Base-by-base conservation (phyloP, 192 early-diverging fungal species). In the Fimicolochytrium jonesii region DNA sequence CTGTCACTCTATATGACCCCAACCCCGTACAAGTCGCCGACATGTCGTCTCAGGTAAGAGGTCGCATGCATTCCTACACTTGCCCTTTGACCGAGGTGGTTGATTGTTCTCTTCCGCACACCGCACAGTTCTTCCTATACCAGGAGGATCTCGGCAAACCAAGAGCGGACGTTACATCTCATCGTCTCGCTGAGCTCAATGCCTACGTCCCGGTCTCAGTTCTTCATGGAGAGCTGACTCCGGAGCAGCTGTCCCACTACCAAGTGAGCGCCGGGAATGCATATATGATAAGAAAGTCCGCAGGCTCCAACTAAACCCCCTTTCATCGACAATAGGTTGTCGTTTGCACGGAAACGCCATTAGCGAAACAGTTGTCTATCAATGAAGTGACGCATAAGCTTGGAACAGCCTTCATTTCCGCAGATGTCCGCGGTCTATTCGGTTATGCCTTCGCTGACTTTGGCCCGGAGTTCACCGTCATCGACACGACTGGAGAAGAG, bases 381-480 rank as follows among this genome's bases (percentile, higher is more conserved):
- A 91, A 92, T 79, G 87, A 89, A 32, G 83, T 83, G 49, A 87
- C 92, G 26, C 74, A 71, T 44, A 65, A 63, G 39, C 42, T 44
- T 25, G 77, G 73, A 29, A 88, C 90, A 42, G 81, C 88, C 61
- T 99, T 93, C 66, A 93, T 97, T 53, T 87, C 91, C 2, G 88
- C 93, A 7, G 90, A 94, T 69, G 82, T 81, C 6, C 79, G 89
- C 26, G 97, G 97, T 58, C 83, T 99, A 44, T 97, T 97, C 79
- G 95, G 92, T 78, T 79, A 84, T 51, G 77, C 86, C 6, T 99
- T 99, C 77, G 92, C 92, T 67, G 97, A 99, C 72, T 97, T 99
- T 82, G 95, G 97, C 46, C 64, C 80, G n/a, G 73, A 80, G 17
- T 99, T 97, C 71, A 74, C 77, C 22, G 89, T 97, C 7, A 69